phyloP scores from a whole-genome alignment of 345 rosid genomes.

The Noccaea caerulescens region DNA sequence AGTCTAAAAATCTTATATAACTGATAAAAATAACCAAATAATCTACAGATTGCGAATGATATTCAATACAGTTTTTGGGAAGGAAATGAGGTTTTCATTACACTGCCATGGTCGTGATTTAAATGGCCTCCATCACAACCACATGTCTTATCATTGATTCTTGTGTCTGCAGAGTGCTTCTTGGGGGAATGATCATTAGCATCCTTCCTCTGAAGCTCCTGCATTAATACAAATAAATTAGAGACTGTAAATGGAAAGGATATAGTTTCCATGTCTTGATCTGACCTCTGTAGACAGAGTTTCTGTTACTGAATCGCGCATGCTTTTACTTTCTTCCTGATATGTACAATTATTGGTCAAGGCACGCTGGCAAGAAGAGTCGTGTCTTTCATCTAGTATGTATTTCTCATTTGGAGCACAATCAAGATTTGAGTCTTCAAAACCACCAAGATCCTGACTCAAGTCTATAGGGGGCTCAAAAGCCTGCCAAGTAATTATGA shows the following conservation, averaged over 20 bases:
- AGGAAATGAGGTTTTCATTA: slow-evolving; percentile 43
- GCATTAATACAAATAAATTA: slow-evolving; percentile 55
- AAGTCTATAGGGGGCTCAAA: slow-evolving; percentile 97
- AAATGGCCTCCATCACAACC: slow-evolving; percentile 47
- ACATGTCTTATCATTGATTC: slow-evolving; percentile 31
- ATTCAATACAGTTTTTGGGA: not conserved
- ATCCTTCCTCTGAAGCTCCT: slow-evolving; percentile 60
- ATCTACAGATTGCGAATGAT: not conserved
- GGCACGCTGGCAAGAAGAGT: slow-evolving; percentile 49
- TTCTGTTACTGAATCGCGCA: slow-evolving; percentile 36
- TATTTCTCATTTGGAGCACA: slow-evolving; percentile 51
- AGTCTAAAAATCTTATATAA: slow-evolving; percentile 8
- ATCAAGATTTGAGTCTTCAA: slow-evolving; percentile 52
- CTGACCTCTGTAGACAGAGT: slow-evolving; percentile 46
- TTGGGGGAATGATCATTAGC: slow-evolving; percentile 37
- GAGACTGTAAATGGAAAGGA: slow-evolving; percentile 20
- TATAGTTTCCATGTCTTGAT: slow-evolving; percentile 24
- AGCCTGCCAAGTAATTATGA: slow-evolving; percentile 61
- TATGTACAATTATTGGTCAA: slow-evolving; percentile 51
- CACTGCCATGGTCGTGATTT: slow-evolving; percentile 58
- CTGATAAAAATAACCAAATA: not conserved
- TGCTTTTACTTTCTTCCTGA: slow-evolving; percentile 40
- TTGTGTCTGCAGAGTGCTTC: slow-evolving; percentile 41
- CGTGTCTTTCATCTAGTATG: slow-evolving; percentile 52
- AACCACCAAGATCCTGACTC: slow-evolving; percentile 70